Conservation (phyloP, 768 basidiomycete species). For the Serendipita vermifera region DNA sequence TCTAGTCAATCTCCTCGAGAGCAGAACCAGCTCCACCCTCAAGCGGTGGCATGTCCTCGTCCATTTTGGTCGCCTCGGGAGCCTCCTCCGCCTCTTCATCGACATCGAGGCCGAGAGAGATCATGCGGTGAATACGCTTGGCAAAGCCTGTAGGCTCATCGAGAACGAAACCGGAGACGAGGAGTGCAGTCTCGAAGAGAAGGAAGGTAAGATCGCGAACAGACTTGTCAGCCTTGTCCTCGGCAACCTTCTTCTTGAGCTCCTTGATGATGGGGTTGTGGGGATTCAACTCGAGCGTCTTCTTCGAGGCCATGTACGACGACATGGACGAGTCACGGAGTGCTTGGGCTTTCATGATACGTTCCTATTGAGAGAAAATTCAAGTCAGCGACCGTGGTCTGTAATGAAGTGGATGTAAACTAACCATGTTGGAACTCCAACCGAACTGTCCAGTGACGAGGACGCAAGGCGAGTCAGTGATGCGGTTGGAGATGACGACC, state of each 20-base stretch:
- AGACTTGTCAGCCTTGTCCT: slow-evolving; percentile 36
- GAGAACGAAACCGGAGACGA: slow-evolving; percentile 32
- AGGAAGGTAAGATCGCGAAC: slow-evolving; percentile 35
- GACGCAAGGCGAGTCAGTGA: slow-evolving; percentile 34
- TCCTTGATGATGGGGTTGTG: slow-evolving; percentile 37
- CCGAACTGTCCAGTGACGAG: slow-evolving; percentile 40
- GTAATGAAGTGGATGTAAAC: not conserved
- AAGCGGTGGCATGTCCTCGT: not conserved
- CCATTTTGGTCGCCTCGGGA: not conserved
- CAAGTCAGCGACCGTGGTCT: not conserved
- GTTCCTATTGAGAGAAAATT: slow-evolving; percentile 17
- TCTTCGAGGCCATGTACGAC: slow-evolving; percentile 36
- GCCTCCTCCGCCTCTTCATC: slow-evolving; percentile 47
- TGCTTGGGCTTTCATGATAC: slow-evolving; percentile 41
- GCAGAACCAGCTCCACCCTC: not conserved
- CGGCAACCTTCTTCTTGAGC: slow-evolving; percentile 33
- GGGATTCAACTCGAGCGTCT: slow-evolving; percentile 40
- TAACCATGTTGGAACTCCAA: slow-evolving; percentile 38
- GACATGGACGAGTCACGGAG: slow-evolving; percentile 33
- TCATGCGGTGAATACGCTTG: slow-evolving; percentile 36
- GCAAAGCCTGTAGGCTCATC: slow-evolving; percentile 34
- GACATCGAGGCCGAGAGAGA: slow-evolving; percentile 72
- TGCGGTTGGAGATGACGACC: slow-evolving; percentile 37
- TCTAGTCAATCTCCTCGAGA: slow-evolving; percentile 8
- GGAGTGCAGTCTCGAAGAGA: slow-evolving; percentile 36